Evolutionary conservation across 2,329 filamentous ascomycete species (phyloP).

Genomic region (Pseudogymnoascus sp.): DNA sequence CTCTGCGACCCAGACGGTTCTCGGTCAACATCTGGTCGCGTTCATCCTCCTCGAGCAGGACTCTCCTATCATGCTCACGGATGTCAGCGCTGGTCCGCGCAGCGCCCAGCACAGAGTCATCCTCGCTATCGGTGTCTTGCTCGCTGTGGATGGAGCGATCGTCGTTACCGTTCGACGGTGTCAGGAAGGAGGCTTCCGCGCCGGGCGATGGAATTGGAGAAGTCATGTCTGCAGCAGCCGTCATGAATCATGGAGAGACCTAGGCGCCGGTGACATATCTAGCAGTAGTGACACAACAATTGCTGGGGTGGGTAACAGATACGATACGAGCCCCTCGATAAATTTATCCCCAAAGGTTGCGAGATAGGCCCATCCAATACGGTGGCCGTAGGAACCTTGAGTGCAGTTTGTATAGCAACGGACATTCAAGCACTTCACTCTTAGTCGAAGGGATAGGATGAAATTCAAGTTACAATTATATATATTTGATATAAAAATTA

Average conservation of each 20-base stretch:
- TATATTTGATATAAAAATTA: constrained; percentile 1
- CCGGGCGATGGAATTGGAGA: neutral
- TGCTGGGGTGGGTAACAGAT: neutral
- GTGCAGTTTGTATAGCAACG: neutral
- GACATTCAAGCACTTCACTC: no score
- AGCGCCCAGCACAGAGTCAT: constrained; percentile 58
- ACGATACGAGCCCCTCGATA: neutral
- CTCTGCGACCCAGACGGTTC: constrained; percentile 34
- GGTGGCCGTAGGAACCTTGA: neutral
- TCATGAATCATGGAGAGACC: neutral
- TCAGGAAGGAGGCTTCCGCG: neutral
- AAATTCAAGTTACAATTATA: neutral
- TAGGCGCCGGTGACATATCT: neutral
- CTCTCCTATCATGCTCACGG: constrained; percentile 57
- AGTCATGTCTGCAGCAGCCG: neutral
- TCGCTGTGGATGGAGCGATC: constrained; percentile 41
- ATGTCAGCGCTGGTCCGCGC: constrained; percentile 63
- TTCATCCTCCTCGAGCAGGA: constrained; percentile 70
- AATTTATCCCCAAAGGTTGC: constrained; percentile 7
- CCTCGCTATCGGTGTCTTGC: constrained; percentile 68
- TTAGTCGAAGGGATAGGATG: neutral
- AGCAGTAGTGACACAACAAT: neutral
- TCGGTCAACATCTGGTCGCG: constrained; percentile 50
- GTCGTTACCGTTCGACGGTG: neutral
- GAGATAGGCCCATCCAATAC: neutral